Conservation (phyloP, 768 basidiomycete species). For the Suillus clintonianus region DNA sequence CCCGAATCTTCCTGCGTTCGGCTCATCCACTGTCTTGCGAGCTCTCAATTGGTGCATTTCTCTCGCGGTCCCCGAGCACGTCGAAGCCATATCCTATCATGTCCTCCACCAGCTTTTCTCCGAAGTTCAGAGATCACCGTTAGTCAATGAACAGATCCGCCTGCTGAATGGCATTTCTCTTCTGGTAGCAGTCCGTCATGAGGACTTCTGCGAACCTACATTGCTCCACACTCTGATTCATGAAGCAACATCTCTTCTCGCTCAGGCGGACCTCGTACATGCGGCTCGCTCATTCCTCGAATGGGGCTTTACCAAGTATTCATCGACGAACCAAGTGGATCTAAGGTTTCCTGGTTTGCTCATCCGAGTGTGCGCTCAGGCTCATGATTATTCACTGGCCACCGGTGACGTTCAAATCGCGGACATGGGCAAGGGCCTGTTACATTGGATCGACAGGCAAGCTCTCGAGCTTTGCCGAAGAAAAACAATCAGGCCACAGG, state of each 20-base stretch:
- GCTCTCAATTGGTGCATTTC: conserved; percentile 62
- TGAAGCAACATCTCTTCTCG: conserved; percentile 64
- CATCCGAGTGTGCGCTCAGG: conserved; percentile 64
- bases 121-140: conserved; percentile 60
- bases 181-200: conserved; percentile 64
- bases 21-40: conserved; percentile 48
- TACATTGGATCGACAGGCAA: conserved; percentile 66
- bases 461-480: conserved; percentile 43
- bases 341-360: conserved; percentile 64
- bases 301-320: conserved; percentile 69
- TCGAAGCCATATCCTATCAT: conserved; percentile 71
- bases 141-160: conserved; percentile 85
- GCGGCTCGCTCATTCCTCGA: conserved; percentile 76
- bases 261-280: conserved; percentile 65
- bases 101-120: conserved; percentile 74
- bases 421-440: conserved; percentile 47
- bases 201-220: conserved; percentile 55
- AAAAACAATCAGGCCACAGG: conserved; percentile 40
- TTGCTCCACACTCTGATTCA: conserved; percentile 71
- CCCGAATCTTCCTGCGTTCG: conserved; percentile 67
- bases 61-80: conserved; percentile 42
- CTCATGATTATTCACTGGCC: conserved; percentile 52
- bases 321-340: conserved; percentile 41
- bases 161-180: conserved; percentile 71
- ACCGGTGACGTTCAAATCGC: conserved; percentile 29